A percentile compares a stretch with the other conserved stretches of the same genome.
These are phyloP conservation scores for Plectranthus barbatus DNA, from an alignment of 257 asterid species.

Conservation along the genomic window DNA sequence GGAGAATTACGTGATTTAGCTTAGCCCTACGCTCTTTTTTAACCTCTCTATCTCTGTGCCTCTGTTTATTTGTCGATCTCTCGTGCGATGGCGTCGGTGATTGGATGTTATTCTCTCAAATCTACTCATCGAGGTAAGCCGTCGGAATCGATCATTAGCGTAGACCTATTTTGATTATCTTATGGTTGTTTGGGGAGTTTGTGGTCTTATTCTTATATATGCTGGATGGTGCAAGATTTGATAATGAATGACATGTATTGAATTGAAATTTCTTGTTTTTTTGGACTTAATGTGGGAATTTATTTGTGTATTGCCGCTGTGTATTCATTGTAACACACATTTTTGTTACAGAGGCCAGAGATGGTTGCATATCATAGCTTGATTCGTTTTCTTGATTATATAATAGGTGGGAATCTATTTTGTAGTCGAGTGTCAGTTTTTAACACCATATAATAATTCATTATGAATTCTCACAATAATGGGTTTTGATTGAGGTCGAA, in stretches of 20 bases:
- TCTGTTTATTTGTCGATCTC: not conserved
- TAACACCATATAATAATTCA: no score
- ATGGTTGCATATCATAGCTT: not conserved
- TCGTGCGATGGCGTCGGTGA: slow-evolving; percentile 26
- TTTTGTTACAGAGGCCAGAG: no score
- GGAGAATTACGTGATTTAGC: slow-evolving; percentile 11
- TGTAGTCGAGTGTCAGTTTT: no score
- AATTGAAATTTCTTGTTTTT: no score
- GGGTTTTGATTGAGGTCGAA: no score
- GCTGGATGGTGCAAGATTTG: not conserved
- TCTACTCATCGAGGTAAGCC: not conserved
- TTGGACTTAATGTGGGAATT: no score
- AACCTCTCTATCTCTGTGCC: not conserved
- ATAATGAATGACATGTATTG: not conserved
- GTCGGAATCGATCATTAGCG: no score
- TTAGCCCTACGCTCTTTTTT: not conserved
- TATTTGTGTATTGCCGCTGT: no score
- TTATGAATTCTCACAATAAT: no score
- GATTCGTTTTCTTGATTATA: not conserved
- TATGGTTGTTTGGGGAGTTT: not conserved
- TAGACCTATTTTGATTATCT: no score
- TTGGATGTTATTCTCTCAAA: slow-evolving; percentile 35
- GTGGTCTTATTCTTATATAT: not conserved
- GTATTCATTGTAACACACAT: no score
- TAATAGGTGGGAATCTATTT: not conserved